Evolutionary conservation across 2,329 filamentous ascomycete species (phyloP).

Genomic region (Phaeoacremonium minimum): DNA sequence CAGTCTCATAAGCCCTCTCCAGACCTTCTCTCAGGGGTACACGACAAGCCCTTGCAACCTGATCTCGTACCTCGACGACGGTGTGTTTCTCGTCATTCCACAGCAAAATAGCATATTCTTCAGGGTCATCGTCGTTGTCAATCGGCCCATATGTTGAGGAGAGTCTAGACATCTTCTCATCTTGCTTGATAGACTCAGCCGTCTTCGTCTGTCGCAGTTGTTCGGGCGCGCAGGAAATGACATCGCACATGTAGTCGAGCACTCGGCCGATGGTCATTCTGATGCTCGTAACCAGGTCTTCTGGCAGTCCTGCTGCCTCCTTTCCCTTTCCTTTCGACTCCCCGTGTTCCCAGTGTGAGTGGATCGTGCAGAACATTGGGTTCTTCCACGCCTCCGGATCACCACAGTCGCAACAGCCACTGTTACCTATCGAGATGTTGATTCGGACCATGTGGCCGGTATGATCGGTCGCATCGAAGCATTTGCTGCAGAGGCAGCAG

Average conservation of each 20-base stretch:
- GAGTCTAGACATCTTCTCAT: constrained; percentile 77
- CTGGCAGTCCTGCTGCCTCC: constrained; percentile 57
- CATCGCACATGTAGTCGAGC: constrained; percentile 94
- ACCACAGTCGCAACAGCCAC: constrained; percentile 95
- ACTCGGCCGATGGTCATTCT: constrained; percentile 80
- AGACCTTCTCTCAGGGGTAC: constrained; percentile 66
- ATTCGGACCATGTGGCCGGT: constrained; percentile 89
- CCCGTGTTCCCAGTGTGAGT: constrained; percentile 59
- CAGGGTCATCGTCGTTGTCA: constrained; percentile 59
- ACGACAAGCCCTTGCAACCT: constrained; percentile 84
- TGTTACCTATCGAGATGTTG: constrained; percentile 82
- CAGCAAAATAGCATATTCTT: constrained; percentile 78
- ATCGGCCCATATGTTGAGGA: constrained; percentile 70
- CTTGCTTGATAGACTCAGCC: constrained; percentile 71
- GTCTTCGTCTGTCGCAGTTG: constrained; percentile 86
- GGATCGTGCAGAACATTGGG: constrained; percentile 89
- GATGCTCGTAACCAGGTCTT: constrained; percentile 72
- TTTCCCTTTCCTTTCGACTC: constrained; percentile 58
- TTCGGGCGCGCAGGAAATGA: constrained; percentile 96
- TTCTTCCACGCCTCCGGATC: constrained; percentile 91
- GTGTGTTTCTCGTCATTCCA: constrained; percentile 99
- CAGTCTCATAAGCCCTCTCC: constrained; percentile 78
- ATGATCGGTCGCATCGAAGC: constrained; percentile 94
- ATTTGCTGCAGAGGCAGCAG: constrained; percentile 88
- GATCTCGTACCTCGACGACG: constrained; percentile 81